Evolutionary conservation across 805 yeast species (phyloP).

Genomic region (Candida oleophila): DNA sequence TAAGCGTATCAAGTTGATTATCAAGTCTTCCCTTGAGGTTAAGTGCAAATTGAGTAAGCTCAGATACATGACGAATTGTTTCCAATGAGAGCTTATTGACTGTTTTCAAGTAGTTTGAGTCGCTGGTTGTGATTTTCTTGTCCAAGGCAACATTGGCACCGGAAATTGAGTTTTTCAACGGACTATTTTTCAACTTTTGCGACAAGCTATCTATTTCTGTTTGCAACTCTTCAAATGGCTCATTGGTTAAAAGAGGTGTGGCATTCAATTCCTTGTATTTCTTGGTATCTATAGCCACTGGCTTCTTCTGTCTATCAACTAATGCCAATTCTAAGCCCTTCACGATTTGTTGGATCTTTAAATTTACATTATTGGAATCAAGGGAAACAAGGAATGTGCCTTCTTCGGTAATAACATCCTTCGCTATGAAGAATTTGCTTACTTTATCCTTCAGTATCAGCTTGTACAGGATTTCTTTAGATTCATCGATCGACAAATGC

Average conservation of each 20-base stretch:
- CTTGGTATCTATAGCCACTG: not conserved
- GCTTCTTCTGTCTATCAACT: not conserved
- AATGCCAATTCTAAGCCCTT: not conserved
- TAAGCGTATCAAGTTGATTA: not conserved
- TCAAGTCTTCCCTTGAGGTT: constrained; percentile 1
- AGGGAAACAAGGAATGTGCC: not conserved
- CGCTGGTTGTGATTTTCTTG: not conserved
- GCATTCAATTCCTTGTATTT: not conserved
- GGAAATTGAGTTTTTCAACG: not conserved
- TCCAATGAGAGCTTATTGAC: not conserved
- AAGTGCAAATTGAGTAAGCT: constrained; percentile 3
- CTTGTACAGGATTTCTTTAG: not conserved
- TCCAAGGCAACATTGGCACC: not conserved
- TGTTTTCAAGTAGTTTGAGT: not conserved
- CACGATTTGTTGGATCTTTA: not conserved
- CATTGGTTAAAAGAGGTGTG: constrained; percentile 7
- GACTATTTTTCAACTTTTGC: not conserved
- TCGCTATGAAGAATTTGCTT: not conserved
- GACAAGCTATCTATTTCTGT: constrained; percentile 11
- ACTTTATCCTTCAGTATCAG: not conserved
- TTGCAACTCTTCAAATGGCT: constrained; percentile 19
- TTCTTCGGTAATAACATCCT: constrained; percentile 2
- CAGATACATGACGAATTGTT: not conserved
- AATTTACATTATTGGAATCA: not conserved
- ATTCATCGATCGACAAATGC: not conserved